A percentile compares a stretch with the other conserved stretches of the same genome.
Evolutionary conservation across 169 alveolate genomes (phyloP).

Genomic region (Plasmodium gaboni): DNA sequence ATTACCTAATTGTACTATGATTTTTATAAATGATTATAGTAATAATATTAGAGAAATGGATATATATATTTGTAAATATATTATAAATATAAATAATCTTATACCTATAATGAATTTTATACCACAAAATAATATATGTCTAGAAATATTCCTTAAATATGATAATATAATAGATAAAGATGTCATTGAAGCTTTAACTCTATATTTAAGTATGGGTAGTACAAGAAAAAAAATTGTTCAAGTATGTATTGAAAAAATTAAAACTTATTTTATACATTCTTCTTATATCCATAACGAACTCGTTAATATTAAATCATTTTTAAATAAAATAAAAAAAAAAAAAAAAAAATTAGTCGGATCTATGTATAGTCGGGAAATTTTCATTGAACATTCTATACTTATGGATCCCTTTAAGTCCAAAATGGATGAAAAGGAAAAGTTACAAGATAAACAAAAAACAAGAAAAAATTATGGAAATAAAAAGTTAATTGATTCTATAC

Average conservation of each 20-base stretch:
- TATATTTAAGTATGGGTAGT: constrained; percentile 28
- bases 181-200: constrained; percentile 47
- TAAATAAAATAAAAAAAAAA: constrained; percentile 23
- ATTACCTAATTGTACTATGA: constrained; percentile 43
- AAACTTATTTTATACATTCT: constrained; percentile 21
- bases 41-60: constrained; percentile 65
- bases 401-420: constrained; percentile 53
- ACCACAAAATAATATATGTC: constrained; percentile 38
- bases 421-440: constrained; percentile 10
- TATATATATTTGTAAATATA: constrained; percentile 47
- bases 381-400: constrained; percentile 52
- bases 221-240: constrained; percentile 45
- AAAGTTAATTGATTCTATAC: neutral
- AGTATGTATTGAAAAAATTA: constrained; percentile 19
- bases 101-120: constrained; percentile 56
- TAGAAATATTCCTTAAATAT: constrained; percentile 59
- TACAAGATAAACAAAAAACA: neutral
- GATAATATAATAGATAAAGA: constrained; percentile 61
- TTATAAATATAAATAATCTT: constrained; percentile 52
- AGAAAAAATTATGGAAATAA: neutral
- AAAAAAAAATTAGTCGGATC: neutral
- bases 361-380: constrained; percentile 26
- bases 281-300: constrained; percentile 35
- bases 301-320: constrained; percentile 26
- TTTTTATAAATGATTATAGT: constrained; percentile 40